phyloP scores from a whole-genome alignment of 306 rosid species.

The Pyrus bretschneideri region DNA sequence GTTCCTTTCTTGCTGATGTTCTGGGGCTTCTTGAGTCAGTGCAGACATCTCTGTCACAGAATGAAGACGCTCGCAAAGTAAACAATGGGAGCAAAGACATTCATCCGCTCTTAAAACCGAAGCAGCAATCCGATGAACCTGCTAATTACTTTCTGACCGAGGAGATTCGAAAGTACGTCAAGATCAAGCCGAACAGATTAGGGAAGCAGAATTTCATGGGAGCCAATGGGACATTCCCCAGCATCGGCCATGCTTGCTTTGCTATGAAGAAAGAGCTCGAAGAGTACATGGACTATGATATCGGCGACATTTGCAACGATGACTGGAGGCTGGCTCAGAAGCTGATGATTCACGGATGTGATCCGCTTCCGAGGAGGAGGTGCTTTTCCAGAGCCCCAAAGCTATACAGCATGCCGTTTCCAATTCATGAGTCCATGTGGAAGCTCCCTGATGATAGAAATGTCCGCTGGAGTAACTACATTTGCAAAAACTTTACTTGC shows the following conservation, averaged over 20 bases:
- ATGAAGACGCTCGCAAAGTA: not conserved
- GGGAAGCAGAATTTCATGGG: conserved; percentile 79
- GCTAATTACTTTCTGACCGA: conserved; percentile 55
- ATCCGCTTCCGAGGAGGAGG: conserved; percentile 73
- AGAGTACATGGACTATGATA: conserved; percentile 72
- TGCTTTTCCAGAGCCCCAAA: conserved; percentile 57
- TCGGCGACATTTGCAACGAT: conserved; percentile 70
- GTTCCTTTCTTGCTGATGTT: conserved; percentile 57
- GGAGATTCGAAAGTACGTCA: conserved; percentile 66
- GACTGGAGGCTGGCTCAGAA: conserved; percentile 76
- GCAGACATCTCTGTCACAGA: conserved; percentile 14
- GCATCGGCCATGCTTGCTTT: conserved; percentile 76
- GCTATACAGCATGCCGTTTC: conserved; percentile 44
- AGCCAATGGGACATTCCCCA: conserved; percentile 69
- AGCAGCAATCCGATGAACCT: conserved; percentile 36
- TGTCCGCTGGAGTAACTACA: conserved; percentile 65
- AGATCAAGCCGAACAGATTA: conserved; percentile 58
- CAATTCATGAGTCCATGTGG: conserved; percentile 51
- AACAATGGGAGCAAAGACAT: not conserved
- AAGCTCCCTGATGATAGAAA: conserved; percentile 64
- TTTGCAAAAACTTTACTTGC: conserved; percentile 66
- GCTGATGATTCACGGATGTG: conserved; percentile 82
- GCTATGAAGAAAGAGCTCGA: conserved; percentile 57
- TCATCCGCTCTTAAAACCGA: conserved; percentile 40
- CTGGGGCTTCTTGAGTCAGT: conserved; percentile 49